Evolutionary conservation across 2,329 filamentous ascomycete genomes (phyloP).

Genomic region (Thelonectria olida): DNA sequence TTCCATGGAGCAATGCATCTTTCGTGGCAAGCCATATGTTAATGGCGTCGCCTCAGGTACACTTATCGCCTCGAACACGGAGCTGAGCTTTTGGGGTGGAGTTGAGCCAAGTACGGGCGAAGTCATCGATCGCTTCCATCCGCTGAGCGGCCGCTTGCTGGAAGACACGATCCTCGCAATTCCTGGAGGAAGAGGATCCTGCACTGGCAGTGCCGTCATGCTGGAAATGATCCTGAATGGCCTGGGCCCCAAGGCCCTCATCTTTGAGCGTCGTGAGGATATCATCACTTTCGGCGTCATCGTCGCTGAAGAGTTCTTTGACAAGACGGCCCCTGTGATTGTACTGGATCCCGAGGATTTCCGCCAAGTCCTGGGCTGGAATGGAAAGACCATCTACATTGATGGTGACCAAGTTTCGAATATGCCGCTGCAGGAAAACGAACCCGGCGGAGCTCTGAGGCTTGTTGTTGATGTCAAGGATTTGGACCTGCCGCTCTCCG

Average conservation of each 20-base stretch:
- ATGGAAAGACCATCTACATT: constrained; percentile 17
- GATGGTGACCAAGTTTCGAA: constrained; percentile 16
- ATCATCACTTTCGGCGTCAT: constrained; percentile 57
- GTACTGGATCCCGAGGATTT: constrained; percentile 33
- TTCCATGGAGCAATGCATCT: background rate
- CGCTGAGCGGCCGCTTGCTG: constrained; percentile 46
- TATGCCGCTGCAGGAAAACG: background rate
- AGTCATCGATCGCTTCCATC: constrained; percentile 55
- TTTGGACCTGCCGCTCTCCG: constrained; percentile 12
- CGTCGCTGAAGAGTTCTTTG: constrained; percentile 52
- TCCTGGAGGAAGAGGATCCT: constrained; percentile 57
- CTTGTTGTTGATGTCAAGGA: background rate
- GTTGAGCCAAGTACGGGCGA: constrained; percentile 50
- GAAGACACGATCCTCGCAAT: constrained; percentile 51
- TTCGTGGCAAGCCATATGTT: constrained; percentile 32
- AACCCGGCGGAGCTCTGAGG: background rate
- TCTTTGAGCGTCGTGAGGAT: constrained; percentile 53
- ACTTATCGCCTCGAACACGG: constrained; percentile 39
- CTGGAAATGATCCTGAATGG: constrained; percentile 54
- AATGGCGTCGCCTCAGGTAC: constrained; percentile 38
- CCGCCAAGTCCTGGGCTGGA: constrained; percentile 1
- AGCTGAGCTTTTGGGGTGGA: constrained; percentile 58
- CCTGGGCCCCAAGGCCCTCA: constrained; percentile 48
- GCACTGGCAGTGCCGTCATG: constrained; percentile 55
- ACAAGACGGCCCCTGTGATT: constrained; percentile 51